phyloP scores from a whole-genome alignment of 1,284 basidiomycete genomes.

The Inonotus obliquus region DNA sequence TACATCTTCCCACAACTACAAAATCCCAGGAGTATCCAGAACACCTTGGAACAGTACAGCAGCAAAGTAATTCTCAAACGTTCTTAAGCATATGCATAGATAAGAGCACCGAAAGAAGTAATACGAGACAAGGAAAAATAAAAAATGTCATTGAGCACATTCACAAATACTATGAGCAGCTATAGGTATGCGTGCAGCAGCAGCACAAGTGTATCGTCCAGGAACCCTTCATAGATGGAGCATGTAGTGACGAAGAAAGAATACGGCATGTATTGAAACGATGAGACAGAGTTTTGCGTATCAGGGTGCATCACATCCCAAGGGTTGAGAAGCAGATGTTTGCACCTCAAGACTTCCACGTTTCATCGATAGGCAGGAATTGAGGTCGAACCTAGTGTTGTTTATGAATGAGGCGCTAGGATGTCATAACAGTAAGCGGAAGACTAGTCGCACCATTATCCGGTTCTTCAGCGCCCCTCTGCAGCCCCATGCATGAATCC shows the following conservation, averaged over 20 bases:
- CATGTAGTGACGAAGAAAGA: neutral
- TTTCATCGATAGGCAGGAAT: neutral
- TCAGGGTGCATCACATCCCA: conserved; percentile 3
- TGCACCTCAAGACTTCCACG: neutral
- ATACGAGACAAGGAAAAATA: neutral
- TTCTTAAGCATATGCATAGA: too few relatives aligned
- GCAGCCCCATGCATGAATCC: conserved; percentile 4
- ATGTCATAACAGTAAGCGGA: neutral
- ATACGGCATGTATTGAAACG: neutral
- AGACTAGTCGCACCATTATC: neutral
- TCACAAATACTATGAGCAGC: conserved; percentile 8
- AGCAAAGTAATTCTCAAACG: neutral
- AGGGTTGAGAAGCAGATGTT: neutral
- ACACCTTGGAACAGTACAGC: neutral
- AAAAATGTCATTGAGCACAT: conserved; percentile 1
- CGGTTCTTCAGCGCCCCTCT: neutral
- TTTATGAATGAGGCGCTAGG: neutral
- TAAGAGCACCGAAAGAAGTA: too few relatives aligned
- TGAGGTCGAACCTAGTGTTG: neutral
- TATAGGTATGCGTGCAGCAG: conserved; percentile 13
- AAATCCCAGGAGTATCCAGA: neutral
- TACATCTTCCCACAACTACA: neutral
- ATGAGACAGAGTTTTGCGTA: neutral
- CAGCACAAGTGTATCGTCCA: neutral
- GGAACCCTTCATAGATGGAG: neutral